Percentiles rank a stretch among this genome's conserved stretches.
phyloP scores from a whole-genome alignment of 2,329 filamentous ascomycete species.

The Cladosporium oxysporum region DNA sequence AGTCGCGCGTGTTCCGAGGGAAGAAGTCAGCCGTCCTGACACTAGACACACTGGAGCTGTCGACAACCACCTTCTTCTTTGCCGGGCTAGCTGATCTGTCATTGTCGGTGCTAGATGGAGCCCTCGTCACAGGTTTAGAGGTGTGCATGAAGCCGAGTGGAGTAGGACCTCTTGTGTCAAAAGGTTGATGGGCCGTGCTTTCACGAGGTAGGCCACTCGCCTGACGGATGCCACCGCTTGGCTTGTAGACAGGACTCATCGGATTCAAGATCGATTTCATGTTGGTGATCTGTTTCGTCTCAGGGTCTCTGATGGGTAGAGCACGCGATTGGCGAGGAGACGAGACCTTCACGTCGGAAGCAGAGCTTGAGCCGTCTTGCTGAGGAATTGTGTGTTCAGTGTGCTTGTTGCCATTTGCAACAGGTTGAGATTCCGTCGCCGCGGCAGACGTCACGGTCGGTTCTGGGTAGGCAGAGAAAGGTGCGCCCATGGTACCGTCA shows the following conservation, averaged over 20 bases:
- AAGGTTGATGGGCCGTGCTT: not conserved
- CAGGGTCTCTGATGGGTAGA: constrained; percentile 38
- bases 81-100: constrained; percentile 14
- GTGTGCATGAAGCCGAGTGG: constrained; percentile 5
- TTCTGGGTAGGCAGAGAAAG: constrained; percentile 22
- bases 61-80: constrained; percentile 29
- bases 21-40: constrained; percentile 43
- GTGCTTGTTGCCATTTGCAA: not conserved
- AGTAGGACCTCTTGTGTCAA: not conserved
- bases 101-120: not conserved
- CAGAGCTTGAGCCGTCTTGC: constrained; percentile 30
- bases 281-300: constrained; percentile 26
- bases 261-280: constrained; percentile 39
- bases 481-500: constrained; percentile 32
- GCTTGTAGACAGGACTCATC: constrained; percentile 43
- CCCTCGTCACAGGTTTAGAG: not conserved
- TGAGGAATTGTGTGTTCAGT: constrained; percentile 26
- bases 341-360: constrained; percentile 25
- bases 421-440: not conserved
- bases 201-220: not conserved
- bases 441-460: not conserved
- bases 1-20: constrained; percentile 40
- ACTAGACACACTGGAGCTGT: constrained; percentile 40
- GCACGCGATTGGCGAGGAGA: constrained; percentile 34
- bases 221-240: constrained; percentile 24